Percentiles rank a stretch among this genome's conserved stretches.
phyloP scores from a whole-genome alignment of 73 alveolate genomes.

The Paramecium octaurelia region DNA sequence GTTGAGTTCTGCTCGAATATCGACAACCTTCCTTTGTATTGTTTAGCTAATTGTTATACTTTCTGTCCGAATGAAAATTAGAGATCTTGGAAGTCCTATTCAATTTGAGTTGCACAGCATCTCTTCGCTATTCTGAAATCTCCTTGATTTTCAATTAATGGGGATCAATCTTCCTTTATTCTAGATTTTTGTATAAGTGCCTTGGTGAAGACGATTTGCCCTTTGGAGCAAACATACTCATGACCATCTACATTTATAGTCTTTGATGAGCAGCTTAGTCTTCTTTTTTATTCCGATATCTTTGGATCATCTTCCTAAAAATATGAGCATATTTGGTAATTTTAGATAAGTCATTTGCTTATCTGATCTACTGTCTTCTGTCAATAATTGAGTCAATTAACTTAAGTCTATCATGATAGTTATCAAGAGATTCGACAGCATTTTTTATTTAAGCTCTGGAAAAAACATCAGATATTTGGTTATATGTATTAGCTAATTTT shows the following conservation, averaged over 20 bases:
- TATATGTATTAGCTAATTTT: not conserved
- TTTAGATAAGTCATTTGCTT: slow-evolving; percentile 6
- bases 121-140: not conserved
- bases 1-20: not conserved
- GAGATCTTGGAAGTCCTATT: not conserved
- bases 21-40: not conserved
- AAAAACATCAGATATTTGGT: slow-evolving; percentile 41
- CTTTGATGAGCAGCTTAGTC: not conserved
- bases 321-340: slow-evolving; percentile 42
- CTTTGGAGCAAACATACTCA: not conserved
- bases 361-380: slow-evolving; percentile 2
- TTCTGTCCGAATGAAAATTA: not conserved
- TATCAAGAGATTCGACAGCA: slow-evolving; percentile 22
- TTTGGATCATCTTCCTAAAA: not conserved
- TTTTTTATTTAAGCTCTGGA: not conserved
- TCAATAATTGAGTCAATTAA: slow-evolving; percentile 28
- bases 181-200: not conserved
- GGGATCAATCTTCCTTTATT: not conserved
- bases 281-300: not conserved
- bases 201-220: not conserved
- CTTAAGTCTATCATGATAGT: not conserved
- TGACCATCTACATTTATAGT: slow-evolving; percentile 16
- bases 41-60: not conserved
- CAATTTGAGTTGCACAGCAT: not conserved
- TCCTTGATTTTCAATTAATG: not conserved